Base-by-base conservation (phyloP, 306 rosid species). In the Gleditsia sinensis region DNA sequence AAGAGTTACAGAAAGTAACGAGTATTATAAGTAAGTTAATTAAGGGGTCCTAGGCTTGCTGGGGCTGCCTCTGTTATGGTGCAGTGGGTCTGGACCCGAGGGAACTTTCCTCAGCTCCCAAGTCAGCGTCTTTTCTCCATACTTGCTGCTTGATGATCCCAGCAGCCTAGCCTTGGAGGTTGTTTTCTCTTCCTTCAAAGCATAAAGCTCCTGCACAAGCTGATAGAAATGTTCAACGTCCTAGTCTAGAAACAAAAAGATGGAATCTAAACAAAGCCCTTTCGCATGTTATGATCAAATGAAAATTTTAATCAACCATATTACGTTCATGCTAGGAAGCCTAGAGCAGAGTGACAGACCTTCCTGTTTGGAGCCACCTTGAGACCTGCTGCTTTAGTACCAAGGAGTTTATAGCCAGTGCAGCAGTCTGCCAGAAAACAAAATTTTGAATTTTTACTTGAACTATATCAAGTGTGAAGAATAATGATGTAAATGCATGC, bases 11-110 rank as follows among this genome's bases (percentile, higher is more conserved):
- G n/a, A n/a, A n/a, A n/a, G n/a, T n/a, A n/a, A n/a, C n/a, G n/a
- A n/a, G n/a, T n/a, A n/a, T n/a, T n/a, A n/a, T n/a, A n/a, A n/a
- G n/a, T n/a, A 11, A 36, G 57, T 66, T 83, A 7, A 37, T 37
- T 69, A 88, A 39, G 89, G 89, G 30, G 81, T 78, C 68, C 78
- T 71, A 66, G 90, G 90, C 77, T 77, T 88, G 32, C 76, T 64
- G 36, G 94, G 90, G 78, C n/a, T 67, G 37, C 76, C 82, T n/a
- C 83, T 83, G 24, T 87, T 78, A 21, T 87, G 91, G 57, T 89
- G 94, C 55, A 87, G 60, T 0, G 91, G 94, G 63, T 89, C 90
- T 49, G 91, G 94, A 40, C 94, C 91, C 0, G 88, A 76, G 9
- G 90, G 94, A 71, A 83, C 90, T 59, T 69, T 81, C 84, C 90